Evolutionary conservation across 2,329 filamentous ascomycete species (phyloP).

Genomic region (Zymoseptoria ardabiliae): DNA sequence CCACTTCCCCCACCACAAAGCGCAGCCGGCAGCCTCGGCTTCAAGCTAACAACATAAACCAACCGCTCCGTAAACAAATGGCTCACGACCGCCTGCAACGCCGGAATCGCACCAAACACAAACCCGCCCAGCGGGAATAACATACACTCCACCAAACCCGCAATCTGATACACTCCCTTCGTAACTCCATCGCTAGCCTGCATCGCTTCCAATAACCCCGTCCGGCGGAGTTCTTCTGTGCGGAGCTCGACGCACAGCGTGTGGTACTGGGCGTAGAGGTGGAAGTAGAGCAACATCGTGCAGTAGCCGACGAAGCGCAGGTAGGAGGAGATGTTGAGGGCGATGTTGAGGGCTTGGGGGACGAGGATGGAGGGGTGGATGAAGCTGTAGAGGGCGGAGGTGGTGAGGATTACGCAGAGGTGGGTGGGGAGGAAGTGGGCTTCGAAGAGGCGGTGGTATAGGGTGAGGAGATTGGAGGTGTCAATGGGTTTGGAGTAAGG

Average conservation of each 20-base stretch:
- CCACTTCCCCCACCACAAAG: neutral
- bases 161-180: conserved; percentile 20
- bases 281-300: conserved; percentile 56
- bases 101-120: conserved; percentile 60
- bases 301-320: conserved; percentile 56
- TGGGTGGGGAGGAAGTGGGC: conserved; percentile 66
- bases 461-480: conserved; percentile 48
- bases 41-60: conserved; percentile 66
- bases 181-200: conserved; percentile 23
- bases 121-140: conserved; percentile 62
- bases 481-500: conserved; percentile 14
- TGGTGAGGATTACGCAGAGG: conserved; percentile 56
- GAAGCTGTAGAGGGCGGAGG: conserved; percentile 54
- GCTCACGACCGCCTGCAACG: conserved; percentile 58
- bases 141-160: conserved; percentile 55
- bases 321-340: conserved; percentile 53
- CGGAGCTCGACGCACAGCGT: conserved; percentile 52
- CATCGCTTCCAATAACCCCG: conserved; percentile 58
- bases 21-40: conserved; percentile 35
- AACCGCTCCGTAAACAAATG: conserved; percentile 65
- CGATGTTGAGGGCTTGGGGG: conserved; percentile 49
- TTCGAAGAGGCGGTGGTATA: conserved; percentile 64
- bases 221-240: conserved; percentile 59
- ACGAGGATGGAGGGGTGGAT: conserved; percentile 47
- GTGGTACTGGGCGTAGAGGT: conserved; percentile 63